Percentiles rank a stretch among this genome's conserved stretches.
Evolutionary conservation across 2,329 filamentous ascomycete genomes (phyloP).

Genomic region (Mariannaea sp.): DNA sequence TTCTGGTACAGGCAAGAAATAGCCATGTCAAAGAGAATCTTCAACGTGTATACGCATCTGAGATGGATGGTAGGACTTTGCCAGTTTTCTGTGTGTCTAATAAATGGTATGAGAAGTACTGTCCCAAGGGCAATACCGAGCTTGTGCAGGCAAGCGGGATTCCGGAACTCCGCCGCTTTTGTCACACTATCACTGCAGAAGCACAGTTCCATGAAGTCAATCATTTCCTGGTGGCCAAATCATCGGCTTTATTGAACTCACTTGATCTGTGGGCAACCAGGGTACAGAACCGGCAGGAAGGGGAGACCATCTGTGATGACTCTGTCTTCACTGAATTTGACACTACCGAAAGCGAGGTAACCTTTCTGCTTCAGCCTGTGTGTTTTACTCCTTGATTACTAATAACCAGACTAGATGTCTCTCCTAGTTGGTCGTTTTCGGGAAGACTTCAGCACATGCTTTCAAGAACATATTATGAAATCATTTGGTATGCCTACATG

Average conservation of each 20-base stretch:
- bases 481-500: constrained; percentile 22
- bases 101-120: constrained; percentile 41
- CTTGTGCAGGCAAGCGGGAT: constrained; percentile 39
- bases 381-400: background rate
- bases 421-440: background rate
- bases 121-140: constrained; percentile 35
- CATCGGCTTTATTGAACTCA: constrained; percentile 38
- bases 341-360: background rate
- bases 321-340: background rate
- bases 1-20: constrained; percentile 40
- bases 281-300: background rate
- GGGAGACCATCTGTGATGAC: background rate
- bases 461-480: constrained; percentile 22
- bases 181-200: constrained; percentile 41
- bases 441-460: constrained; percentile 18
- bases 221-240: constrained; percentile 36
- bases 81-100: constrained; percentile 46
- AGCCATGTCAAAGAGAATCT: constrained; percentile 38
- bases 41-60: constrained; percentile 33
- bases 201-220: constrained; percentile 39
- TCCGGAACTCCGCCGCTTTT: constrained; percentile 42
- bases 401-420: constrained; percentile 14
- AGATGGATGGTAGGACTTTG: constrained; percentile 28
- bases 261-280: constrained; percentile 36
- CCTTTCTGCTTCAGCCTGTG: fast-evolving